Evolutionary conservation across 2,329 filamentous ascomycete species (phyloP), one percentile per base, ranked within the genome.

Genomic region (Trichoderma brevicompactum): DNA sequence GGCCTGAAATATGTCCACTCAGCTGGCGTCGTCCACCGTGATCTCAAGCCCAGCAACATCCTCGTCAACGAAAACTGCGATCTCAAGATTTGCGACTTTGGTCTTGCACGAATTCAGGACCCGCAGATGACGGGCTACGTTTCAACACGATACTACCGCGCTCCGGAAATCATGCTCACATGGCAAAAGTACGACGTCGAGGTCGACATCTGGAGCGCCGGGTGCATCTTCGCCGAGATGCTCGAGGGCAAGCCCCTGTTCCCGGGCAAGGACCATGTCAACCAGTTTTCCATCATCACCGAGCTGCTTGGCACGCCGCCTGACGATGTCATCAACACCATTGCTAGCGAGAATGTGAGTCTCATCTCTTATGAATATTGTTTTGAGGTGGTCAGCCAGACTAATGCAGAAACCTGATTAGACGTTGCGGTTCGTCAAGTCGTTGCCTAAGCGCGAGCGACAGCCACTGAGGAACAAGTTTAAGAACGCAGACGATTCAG

Each of bases 181-280:
- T 99, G 95, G 95, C 95, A 99, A 83, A 99, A 99, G 82, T 99
- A 99, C 80, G 95, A 99, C 72, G 89, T 98, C 54, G 95, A 98
- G 81, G 95, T 99, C 66, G 95, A 99, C 77, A 97, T 99, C 76
- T 99, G 95, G 95, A 98, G 95, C 77, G 94, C 94, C 17, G 95
- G 95, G 67, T 99, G 95, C 80, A 99, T 99, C 76, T 98, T 99
- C 73, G 95, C 95, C 48, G 95, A 99, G 81, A 99, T 99, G 95
- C 86, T 99, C 66, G 94, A 97, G 81, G 95, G 95, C 76, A 98
- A 98, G 82, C 95, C 95, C 38, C 82, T 99, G 23, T 99, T 99
- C 84, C 95, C 95, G 0, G 95, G 95, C 77, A 99, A 99, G 82
- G 95, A 99, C 76, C 95, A 99, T 76, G 95, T 99, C 79, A 97